These are phyloP conservation scores for Cladosporium velox DNA, from an alignment of 2,329 filamentous ascomycete genomes.

Conservation along the genomic window DNA sequence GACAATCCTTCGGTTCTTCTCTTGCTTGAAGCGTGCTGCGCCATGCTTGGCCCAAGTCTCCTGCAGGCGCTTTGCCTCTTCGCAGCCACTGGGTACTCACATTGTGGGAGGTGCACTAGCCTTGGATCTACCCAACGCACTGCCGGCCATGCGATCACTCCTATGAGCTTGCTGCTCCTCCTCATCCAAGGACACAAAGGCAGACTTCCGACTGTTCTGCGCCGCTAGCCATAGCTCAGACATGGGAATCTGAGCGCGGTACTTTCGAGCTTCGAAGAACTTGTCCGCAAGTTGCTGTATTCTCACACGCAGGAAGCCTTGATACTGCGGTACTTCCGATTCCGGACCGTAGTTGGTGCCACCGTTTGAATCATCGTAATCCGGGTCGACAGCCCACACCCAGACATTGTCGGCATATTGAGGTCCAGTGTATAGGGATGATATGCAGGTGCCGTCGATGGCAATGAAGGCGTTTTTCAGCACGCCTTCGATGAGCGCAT, in stretches of 20 bases:
- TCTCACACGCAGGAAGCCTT: not conserved
- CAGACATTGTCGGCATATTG: not conserved
- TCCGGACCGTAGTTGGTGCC: not conserved
- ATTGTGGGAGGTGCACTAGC: not conserved
- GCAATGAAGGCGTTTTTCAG: not conserved
- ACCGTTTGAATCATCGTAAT: not conserved
- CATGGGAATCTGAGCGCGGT: not conserved
- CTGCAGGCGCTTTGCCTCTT: not conserved
- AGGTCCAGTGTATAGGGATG: not conserved
- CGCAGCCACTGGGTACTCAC: not conserved
- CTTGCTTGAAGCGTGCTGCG: not conserved
- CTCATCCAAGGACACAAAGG: not conserved
- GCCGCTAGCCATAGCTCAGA: not conserved
- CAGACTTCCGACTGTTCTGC: not conserved
- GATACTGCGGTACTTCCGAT: not conserved
- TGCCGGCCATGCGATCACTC: not conserved
- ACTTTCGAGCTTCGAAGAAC: conserved; percentile 3
- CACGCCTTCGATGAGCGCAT: not conserved
- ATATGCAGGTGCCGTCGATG: not conserved
- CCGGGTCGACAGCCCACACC: not conserved
- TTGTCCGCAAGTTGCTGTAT: not conserved
- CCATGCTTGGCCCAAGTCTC: not conserved
- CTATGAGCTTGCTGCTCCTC: not conserved
- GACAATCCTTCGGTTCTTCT: not conserved
- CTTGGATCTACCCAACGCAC: not conserved